phyloP scores from a whole-genome alignment of 129 eudicot species.

The Deinandra increscens region DNA sequence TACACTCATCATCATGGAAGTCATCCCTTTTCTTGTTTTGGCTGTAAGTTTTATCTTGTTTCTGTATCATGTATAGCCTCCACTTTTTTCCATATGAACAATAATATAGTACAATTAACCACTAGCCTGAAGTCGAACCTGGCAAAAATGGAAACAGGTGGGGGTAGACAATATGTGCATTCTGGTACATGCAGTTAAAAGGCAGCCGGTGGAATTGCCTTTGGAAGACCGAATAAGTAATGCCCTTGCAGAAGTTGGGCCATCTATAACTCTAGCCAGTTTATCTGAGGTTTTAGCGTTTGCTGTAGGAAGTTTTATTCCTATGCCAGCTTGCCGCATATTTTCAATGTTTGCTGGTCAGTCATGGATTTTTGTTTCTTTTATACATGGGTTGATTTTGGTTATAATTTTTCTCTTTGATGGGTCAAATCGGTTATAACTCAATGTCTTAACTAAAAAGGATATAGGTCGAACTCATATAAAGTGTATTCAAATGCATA shows the following conservation, averaged over 20 bases:
- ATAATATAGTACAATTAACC: slow-evolving; percentile 3
- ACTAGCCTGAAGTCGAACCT: slow-evolving; percentile 8
- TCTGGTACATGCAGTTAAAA: slow-evolving; percentile 86
- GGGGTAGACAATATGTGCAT: slow-evolving; percentile 99
- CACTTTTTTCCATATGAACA: not conserved
- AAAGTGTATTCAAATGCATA: not conserved
- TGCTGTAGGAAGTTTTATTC: slow-evolving; percentile 98
- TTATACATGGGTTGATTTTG: not conserved
- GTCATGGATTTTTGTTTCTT: slow-evolving; percentile 1
- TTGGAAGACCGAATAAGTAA: slow-evolving; percentile 89
- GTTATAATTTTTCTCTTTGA: not conserved
- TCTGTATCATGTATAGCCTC: not conserved
- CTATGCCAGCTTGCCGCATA: slow-evolving; percentile 98
- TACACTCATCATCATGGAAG: slow-evolving; percentile 99
- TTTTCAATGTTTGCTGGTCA: slow-evolving; percentile 99
- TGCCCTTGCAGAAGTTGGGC: slow-evolving; percentile 99
- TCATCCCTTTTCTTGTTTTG: slow-evolving; percentile 97
- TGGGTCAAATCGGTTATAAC: not conserved
- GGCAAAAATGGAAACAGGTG: slow-evolving; percentile 50
- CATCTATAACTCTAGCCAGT: slow-evolving; percentile 97
- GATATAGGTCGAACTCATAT: not conserved
- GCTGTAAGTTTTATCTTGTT: slow-evolving; percentile 65
- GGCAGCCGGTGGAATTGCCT: slow-evolving; percentile 77
- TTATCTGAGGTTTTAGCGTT: slow-evolving; percentile 88
- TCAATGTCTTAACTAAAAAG: not conserved